phyloP scores from a whole-genome alignment of 1,139 yeast species.

The Saccharomyces hybrid region DNA sequence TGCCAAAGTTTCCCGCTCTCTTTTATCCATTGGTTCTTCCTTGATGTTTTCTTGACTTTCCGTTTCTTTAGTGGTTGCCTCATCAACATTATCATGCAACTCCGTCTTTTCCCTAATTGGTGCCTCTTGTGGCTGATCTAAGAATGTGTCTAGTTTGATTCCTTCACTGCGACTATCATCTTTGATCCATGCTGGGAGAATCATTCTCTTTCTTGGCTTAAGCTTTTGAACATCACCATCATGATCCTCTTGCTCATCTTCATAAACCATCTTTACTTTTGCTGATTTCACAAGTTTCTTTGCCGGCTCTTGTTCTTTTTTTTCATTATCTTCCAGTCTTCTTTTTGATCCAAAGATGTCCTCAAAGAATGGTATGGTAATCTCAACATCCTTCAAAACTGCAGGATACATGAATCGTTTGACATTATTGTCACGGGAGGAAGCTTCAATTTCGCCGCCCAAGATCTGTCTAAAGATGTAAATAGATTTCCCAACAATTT shows the following conservation, averaged over 20 bases:
- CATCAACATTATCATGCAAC: not conserved
- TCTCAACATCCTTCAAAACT: conserved; percentile 36
- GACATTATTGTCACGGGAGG: conserved; percentile 22
- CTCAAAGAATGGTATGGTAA: conserved; percentile 45
- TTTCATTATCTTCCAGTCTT: conserved; percentile 3
- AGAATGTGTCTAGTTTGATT: not conserved
- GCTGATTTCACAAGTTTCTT: conserved; percentile 20
- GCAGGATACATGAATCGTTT: conserved; percentile 48
- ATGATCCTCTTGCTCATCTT: conserved; percentile 30
- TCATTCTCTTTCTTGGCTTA: conserved; percentile 34
- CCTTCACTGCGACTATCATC: not conserved
- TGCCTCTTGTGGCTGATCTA: conserved; percentile 1
- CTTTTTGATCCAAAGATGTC: conserved; percentile 33
- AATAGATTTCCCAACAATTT: conserved; percentile 52
- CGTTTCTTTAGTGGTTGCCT: not conserved
- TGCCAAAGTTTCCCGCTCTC: conserved; percentile 24
- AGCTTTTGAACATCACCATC: conserved; percentile 18
- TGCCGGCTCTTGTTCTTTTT: conserved; percentile 1
- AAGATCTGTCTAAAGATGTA: conserved; percentile 48
- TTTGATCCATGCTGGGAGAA: conserved; percentile 15
- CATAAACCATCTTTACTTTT: conserved; percentile 27
- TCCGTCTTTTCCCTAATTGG: not conserved
- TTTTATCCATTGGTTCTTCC: conserved; percentile 7
- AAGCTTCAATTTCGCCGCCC: conserved; percentile 41
- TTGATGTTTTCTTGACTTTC: conserved; percentile 8